These are phyloP conservation scores for Ceratocystis colombiana DNA, from an alignment of 2,329 filamentous ascomycete genomes.

Conservation along the genomic window DNA sequence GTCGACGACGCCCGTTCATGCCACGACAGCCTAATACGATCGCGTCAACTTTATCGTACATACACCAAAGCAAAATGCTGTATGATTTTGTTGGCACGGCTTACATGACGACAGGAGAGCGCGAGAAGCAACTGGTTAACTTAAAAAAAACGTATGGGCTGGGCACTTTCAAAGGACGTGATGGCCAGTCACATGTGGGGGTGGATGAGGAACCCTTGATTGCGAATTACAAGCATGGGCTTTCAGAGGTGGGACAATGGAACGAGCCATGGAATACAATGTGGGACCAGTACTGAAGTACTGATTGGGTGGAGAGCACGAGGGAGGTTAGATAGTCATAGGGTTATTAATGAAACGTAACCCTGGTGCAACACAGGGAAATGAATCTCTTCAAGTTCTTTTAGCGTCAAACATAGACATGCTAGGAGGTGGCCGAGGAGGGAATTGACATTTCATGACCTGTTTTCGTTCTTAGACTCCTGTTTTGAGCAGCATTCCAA, in stretches of 20 bases:
- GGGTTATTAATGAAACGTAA: neutral
- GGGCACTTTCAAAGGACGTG: constrained; percentile 65
- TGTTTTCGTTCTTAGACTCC: too few relatives aligned
- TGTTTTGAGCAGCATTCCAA: too few relatives aligned
- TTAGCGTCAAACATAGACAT: constrained; percentile 12
- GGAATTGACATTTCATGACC: too few relatives aligned
- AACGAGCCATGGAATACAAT: neutral
- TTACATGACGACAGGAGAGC: constrained; percentile 49
- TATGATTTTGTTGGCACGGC: constrained; percentile 63
- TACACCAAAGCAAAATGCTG: constrained; percentile 72
- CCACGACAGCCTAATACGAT: constrained; percentile 72
- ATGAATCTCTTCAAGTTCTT: neutral
- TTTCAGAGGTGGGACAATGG: constrained; percentile 33
- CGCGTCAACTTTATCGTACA: constrained; percentile 63
- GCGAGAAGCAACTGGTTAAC: constrained; percentile 50
- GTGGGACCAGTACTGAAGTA: constrained; percentile 9
- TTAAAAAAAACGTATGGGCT: constrained; percentile 61
- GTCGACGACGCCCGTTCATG: constrained; percentile 58
- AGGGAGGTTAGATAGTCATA: neutral
- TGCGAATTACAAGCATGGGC: constrained; percentile 55
- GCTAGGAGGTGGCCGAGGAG: neutral
- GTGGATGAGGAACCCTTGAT: constrained; percentile 66
- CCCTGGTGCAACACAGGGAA: constrained; percentile 1
- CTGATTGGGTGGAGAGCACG: neutral
- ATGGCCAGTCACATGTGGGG: constrained; percentile 64